These are phyloP conservation scores for Daedalea quercina DNA, from an alignment of 768 basidiomycete species.

Conservation along the genomic window DNA sequence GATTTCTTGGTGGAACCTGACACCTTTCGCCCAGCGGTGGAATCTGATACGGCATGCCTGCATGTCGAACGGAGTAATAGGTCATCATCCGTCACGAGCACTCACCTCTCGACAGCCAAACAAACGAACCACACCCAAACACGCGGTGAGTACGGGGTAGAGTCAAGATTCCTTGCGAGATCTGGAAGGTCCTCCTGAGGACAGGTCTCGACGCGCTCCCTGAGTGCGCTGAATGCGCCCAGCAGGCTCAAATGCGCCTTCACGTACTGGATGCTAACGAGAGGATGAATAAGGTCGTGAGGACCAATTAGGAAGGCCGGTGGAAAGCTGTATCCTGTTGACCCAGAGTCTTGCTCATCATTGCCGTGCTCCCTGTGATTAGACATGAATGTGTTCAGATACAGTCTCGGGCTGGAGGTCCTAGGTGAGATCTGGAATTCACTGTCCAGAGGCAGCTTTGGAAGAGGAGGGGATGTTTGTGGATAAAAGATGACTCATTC, in stretches of 20 bases:
- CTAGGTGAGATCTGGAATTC: too few relatives aligned
- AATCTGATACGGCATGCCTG: constrained; percentile 23
- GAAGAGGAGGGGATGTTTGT: too few relatives aligned
- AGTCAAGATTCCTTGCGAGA: constrained; percentile 19
- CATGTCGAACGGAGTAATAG: too few relatives aligned
- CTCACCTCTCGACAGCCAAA: constrained; percentile 32
- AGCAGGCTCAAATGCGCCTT: constrained; percentile 30
- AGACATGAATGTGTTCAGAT: too few relatives aligned
- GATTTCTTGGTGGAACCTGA: constrained; percentile 17
- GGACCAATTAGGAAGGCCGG: too few relatives aligned
- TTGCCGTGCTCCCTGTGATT: too few relatives aligned
- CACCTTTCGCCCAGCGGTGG: constrained; percentile 24
- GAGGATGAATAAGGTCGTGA: neutral
- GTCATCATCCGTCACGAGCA: neutral
- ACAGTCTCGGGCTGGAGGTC: too few relatives aligned
- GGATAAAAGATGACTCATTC: too few relatives aligned
- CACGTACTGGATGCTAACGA: constrained; percentile 26
- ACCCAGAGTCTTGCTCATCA: too few relatives aligned
- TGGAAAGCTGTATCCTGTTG: too few relatives aligned
- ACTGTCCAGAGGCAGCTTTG: too few relatives aligned
- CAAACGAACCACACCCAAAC: constrained; percentile 36
- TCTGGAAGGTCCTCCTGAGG: constrained; percentile 22
- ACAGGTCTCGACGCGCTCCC: constrained; percentile 22
- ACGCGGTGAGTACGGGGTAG: constrained; percentile 1
- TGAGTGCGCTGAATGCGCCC: constrained; percentile 25